These are phyloP conservation scores for Rhodotorula sphaerocarpa DNA, from an alignment of 768 basidiomycete genomes.

Conservation along the genomic window DNA sequence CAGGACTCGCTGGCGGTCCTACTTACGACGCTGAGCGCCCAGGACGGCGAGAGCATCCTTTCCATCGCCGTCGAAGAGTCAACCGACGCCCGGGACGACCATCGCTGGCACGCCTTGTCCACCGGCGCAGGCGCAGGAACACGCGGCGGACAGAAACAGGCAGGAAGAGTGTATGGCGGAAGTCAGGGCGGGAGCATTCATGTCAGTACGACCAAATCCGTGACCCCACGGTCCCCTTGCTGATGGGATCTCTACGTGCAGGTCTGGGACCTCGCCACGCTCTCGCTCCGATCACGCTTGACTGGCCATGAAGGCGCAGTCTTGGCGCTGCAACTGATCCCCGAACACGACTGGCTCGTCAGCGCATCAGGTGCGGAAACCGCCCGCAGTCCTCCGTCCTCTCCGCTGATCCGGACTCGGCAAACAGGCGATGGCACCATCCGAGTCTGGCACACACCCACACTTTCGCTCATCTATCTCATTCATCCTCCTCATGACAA, in stretches of 20 bases:
- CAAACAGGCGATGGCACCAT: conserved; percentile 42
- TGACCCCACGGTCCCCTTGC: too few relatives aligned
- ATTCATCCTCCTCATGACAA: conserved; percentile 46
- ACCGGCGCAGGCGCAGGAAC: background rate
- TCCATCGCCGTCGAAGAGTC: conserved; percentile 21
- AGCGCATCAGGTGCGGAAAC: conserved; percentile 41
- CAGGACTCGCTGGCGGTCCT: background rate
- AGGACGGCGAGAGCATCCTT: conserved; percentile 16
- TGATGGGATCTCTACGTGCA: conserved; percentile 13
- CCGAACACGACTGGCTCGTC: conserved; percentile 44
- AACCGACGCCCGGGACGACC: background rate
- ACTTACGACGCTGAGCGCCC: conserved; percentile 13
- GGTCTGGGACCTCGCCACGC: conserved; percentile 42
- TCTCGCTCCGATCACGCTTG: conserved; percentile 40
- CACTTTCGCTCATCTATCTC: conserved; percentile 42
- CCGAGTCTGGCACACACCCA: conserved; percentile 43
- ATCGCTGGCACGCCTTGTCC: background rate
- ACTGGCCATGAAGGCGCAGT: conserved; percentile 44
- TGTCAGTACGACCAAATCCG: conserved; percentile 1
- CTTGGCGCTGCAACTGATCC: conserved; percentile 42
- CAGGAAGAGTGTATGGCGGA: conserved; percentile 17
- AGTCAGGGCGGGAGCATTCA: conserved; percentile 26
- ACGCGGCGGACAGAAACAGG: background rate
- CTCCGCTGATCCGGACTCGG: accelerated
- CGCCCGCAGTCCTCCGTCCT: background rate